Percentiles rank a stretch among this genome's conserved stretches.
Conservation (phyloP, 129 eudicot genomes). For the Deinandra increscens region DNA sequence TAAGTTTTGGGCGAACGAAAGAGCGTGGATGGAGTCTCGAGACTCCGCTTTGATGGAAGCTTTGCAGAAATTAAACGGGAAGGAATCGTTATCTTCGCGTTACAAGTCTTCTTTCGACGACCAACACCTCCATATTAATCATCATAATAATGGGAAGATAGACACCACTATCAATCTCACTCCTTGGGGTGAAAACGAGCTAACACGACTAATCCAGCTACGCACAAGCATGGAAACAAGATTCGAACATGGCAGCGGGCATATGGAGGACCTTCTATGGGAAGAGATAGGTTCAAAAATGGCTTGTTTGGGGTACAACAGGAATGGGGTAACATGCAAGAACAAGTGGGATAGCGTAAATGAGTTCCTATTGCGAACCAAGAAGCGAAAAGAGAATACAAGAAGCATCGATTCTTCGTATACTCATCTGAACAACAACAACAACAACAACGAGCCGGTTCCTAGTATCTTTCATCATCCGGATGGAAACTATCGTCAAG, state of each 20-base stretch:
- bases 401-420: constrained; percentile 34
- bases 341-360: constrained; percentile 72
- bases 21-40: constrained; percentile 93
- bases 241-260: constrained; percentile 51
- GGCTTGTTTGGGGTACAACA: constrained; percentile 63
- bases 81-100: constrained; percentile 39
- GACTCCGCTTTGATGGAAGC: constrained; percentile 82
- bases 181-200: constrained; percentile 65
- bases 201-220: constrained; percentile 58
- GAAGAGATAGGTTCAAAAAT: constrained; percentile 68
- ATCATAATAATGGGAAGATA: constrained; percentile 17
- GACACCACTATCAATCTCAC: constrained; percentile 14
- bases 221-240: constrained; percentile 71
- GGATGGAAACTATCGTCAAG: constrained; percentile 25
- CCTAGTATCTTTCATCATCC: constrained; percentile 38
- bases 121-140: constrained; percentile 18
- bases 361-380: constrained; percentile 42
- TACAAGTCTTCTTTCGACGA: constrained; percentile 14
- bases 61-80: constrained; percentile 55
- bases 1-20: constrained; percentile 79
- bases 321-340: constrained; percentile 56
- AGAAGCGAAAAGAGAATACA: constrained; percentile 59
- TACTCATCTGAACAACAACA: constrained; percentile 22
- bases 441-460: constrained; percentile 35
- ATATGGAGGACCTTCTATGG: constrained; percentile 61